Evolutionary conservation across 495 filamentous ascomycete species (phyloP).

Genomic region (Umbilicaria muhlenbergii): DNA sequence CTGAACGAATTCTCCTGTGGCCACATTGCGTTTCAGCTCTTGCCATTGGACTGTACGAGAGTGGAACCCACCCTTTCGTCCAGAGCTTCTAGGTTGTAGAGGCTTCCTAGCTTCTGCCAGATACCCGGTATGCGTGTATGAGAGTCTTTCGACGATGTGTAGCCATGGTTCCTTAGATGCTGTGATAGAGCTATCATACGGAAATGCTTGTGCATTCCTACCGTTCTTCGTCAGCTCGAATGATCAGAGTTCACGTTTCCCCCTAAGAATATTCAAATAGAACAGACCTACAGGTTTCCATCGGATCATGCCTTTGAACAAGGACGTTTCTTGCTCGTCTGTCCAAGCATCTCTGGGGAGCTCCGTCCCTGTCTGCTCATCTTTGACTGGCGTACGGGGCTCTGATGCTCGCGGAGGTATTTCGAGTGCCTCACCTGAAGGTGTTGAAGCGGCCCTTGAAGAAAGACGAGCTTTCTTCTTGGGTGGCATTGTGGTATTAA

Average conservation of each 20-base stretch:
- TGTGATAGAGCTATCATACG: slow-evolving; percentile 82
- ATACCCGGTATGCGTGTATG: slow-evolving; percentile 85
- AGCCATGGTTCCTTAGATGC: slow-evolving; percentile 68
- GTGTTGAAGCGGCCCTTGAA: slow-evolving; percentile 14
- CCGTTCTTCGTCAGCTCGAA: not conserved
- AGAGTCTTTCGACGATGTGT: slow-evolving; percentile 27
- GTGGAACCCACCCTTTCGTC: slow-evolving; percentile 55
- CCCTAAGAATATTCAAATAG: not conserved
- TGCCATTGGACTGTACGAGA: not conserved
- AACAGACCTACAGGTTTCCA: slow-evolving; percentile 85
- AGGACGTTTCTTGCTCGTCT: slow-evolving; percentile 79
- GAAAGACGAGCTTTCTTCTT: slow-evolving; percentile 41
- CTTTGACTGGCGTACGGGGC: not conserved
- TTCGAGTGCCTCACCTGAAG: slow-evolving; percentile 26
- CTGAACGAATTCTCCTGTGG: slow-evolving; percentile 33
- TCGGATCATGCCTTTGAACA: slow-evolving; percentile 79
- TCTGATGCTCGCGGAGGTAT: slow-evolving; percentile 15
- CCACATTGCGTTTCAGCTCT: not conserved
- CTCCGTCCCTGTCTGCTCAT: slow-evolving; percentile 10
- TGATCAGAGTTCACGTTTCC: not conserved
- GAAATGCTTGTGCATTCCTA: slow-evolving; percentile 96
- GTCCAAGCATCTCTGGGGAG: slow-evolving; percentile 67
- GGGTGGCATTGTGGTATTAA: slow-evolving; percentile 45
- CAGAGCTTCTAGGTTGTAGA: slow-evolving; percentile 79
- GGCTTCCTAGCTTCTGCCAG: slow-evolving; percentile 68